These are phyloP conservation scores for Adansonia digitata DNA, from an alignment of 345 rosid genomes.

Conservation along the genomic window DNA sequence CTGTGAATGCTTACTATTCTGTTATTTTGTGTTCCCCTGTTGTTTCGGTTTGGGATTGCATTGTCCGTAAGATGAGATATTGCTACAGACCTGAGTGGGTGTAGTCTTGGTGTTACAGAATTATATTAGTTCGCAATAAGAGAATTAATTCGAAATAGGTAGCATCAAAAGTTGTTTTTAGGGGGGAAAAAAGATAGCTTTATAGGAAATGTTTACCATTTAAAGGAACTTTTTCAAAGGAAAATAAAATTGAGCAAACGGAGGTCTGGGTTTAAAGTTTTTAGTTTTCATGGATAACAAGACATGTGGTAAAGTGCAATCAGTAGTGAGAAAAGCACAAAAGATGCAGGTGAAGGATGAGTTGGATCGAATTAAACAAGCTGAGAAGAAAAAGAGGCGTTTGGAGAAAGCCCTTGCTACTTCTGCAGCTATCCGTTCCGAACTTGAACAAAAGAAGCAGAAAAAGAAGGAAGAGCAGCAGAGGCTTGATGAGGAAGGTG, in stretches of 20 bases:
- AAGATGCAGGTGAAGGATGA: slow-evolving; percentile 74
- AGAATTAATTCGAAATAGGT: slow-evolving; percentile 35
- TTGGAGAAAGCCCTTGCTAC: too few relatives aligned
- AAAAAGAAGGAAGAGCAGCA: slow-evolving; percentile 87
- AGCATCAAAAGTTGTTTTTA: slow-evolving; percentile 15
- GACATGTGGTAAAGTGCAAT: slow-evolving; percentile 55
- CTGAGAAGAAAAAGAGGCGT: too few relatives aligned
- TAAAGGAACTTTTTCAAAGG: slow-evolving; percentile 36
- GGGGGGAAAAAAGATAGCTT: slow-evolving; percentile 22
- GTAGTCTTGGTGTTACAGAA: slow-evolving; percentile 42
- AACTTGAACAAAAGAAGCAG: slow-evolving; percentile 77
- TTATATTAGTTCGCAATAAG: slow-evolving; percentile 23
- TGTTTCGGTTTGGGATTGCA: slow-evolving; percentile 95
- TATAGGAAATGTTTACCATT: slow-evolving; percentile 45
- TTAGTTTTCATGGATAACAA: slow-evolving; percentile 56
- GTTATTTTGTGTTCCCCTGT: slow-evolving; percentile 75
- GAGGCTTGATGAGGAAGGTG: slow-evolving; percentile 96
- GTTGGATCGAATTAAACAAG: too few relatives aligned
- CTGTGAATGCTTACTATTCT: slow-evolving; percentile 50
- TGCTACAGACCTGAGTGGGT: slow-evolving; percentile 98
- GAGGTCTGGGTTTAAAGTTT: slow-evolving; percentile 19
- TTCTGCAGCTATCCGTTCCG: slow-evolving; percentile 73
- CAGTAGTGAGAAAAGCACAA: slow-evolving; percentile 62
- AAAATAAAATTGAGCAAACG: slow-evolving; percentile 26
- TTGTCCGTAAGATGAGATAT: slow-evolving; percentile 91